Conservation (phyloP, 768 basidiomycete genomes). For the Hebeloma cylindrosporum region DNA sequence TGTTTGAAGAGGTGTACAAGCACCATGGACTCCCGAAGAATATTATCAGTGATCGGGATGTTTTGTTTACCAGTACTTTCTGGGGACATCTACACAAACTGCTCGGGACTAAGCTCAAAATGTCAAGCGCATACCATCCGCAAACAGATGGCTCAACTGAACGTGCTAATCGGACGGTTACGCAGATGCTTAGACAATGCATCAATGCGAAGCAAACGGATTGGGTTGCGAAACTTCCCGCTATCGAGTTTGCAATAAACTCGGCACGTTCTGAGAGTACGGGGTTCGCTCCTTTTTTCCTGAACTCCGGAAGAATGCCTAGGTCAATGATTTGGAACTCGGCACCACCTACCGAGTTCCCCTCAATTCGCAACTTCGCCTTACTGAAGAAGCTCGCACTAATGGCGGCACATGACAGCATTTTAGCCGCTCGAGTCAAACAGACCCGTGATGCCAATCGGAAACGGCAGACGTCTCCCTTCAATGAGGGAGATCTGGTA, state of each 20-base stretch:
- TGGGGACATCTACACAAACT: constrained; percentile 14
- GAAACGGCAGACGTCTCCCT: constrained; percentile 17
- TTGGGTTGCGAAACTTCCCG: constrained; percentile 30
- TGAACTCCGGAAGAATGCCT: constrained; percentile 24
- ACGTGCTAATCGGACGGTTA: constrained; percentile 19
- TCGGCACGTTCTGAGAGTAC: constrained; percentile 20
- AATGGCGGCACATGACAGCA: constrained; percentile 33
- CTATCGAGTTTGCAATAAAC: constrained; percentile 25
- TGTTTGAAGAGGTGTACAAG: constrained; percentile 13
- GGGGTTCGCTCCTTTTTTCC: constrained; percentile 27
- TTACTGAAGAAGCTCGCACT: constrained; percentile 24
- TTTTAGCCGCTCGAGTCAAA: constrained; percentile 29
- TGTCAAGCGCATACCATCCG: constrained; percentile 14
- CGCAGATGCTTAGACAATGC: constrained; percentile 23
- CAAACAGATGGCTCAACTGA: constrained; percentile 16
- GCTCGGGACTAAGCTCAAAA: constrained; percentile 11
- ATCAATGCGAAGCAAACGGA: constrained; percentile 30
- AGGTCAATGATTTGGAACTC: constrained; percentile 22
- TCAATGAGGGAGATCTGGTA: constrained; percentile 16
- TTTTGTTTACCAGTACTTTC: constrained; percentile 11
- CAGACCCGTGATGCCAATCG: constrained; percentile 31
- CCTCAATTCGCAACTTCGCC: constrained; percentile 21
- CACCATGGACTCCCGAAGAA: constrained; percentile 10
- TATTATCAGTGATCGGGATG: constrained; percentile 14
- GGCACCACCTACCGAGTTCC: constrained; percentile 12